Evolutionary conservation across 352 stramenopile species (phyloP).

Genomic region (Elongisporangium undulatum): DNA sequence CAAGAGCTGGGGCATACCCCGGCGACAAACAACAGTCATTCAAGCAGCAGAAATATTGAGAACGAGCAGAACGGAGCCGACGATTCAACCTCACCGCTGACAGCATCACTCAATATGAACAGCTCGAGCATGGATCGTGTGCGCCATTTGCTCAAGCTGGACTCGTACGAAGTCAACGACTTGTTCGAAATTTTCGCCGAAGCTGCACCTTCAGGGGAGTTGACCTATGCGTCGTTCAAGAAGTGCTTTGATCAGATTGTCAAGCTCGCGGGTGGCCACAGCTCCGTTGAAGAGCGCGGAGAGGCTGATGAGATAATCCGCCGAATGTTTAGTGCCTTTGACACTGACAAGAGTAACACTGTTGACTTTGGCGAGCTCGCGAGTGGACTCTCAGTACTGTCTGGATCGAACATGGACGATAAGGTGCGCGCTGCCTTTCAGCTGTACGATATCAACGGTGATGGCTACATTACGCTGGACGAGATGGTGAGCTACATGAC

Average conservation of each 20-base stretch:
- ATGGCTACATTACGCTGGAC: conserved; percentile 81
- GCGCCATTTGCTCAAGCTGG: conserved; percentile 74
- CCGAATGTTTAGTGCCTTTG: conserved; percentile 81
- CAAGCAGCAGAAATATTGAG: neutral
- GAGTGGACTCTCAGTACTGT: conserved; percentile 80
- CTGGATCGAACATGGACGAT: conserved; percentile 82
- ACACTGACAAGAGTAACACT: conserved; percentile 81
- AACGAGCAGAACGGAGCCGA: neutral
- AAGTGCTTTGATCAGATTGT: conserved; percentile 89
- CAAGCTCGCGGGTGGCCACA: conserved; percentile 69
- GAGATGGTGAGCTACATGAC: conserved; percentile 89
- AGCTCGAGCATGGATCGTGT: conserved; percentile 75
- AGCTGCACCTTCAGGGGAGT: conserved; percentile 65
- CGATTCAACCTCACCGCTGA: neutral
- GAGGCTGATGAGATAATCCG: conserved; percentile 79
- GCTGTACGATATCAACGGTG: conserved; percentile 82
- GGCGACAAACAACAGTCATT: neutral
- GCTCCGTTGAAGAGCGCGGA: conserved; percentile 57
- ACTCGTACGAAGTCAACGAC: conserved; percentile 85
- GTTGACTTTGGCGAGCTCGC: conserved; percentile 86
- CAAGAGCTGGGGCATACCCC: neutral
- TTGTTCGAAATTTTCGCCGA: conserved; percentile 87
- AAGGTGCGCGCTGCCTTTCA: conserved; percentile 84
- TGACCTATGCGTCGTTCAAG: conserved; percentile 81
- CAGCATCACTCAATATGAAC: conserved; percentile 45